A percentile compares a stretch with the other conserved stretches of the same genome.
Evolutionary conservation across 192 early-diverging fungal genomes (phyloP).

Genomic region (Backusella liffmaniae): DNA sequence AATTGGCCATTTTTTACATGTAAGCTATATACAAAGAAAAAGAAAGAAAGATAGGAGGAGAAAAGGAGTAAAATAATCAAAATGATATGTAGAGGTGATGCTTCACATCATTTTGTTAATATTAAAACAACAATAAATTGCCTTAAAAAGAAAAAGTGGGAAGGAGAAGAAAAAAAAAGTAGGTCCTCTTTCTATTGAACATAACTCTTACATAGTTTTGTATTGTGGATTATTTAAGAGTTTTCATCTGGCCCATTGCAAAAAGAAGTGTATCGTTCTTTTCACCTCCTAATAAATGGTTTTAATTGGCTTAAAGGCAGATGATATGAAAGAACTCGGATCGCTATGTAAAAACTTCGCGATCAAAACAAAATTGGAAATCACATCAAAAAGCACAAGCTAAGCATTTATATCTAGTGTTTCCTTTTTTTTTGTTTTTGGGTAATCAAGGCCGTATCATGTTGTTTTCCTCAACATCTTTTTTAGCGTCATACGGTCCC

Average conservation of each 20-base stretch:
- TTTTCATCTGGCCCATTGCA: neutral
- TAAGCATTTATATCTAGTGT: neutral
- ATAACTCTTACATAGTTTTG: neutral
- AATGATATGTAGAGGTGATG: neutral
- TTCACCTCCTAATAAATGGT: neutral
- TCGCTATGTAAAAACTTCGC: neutral
- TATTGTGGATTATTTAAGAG: neutral
- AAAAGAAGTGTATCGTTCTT: neutral
- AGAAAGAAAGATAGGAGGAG: neutral
- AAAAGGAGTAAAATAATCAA: neutral
- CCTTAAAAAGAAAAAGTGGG: neutral
- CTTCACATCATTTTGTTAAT: neutral
- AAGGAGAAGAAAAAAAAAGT: neutral
- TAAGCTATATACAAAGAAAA: neutral
- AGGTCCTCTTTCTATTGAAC: neutral
- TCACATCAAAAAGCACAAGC: neutral
- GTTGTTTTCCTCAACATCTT: neutral
- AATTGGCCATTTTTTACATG: neutral
- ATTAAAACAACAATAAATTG: neutral
- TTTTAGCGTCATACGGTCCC: neutral
- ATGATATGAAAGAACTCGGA: neutral
- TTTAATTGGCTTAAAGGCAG: conserved; percentile 1
- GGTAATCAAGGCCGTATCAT: no score
- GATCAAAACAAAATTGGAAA: neutral
- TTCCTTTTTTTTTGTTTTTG: neutral